Percentiles rank a stretch among this genome's conserved stretches.
Conservation (phyloP, 2,329 filamentous ascomycete species). For the Grosmannia penicillata region DNA sequence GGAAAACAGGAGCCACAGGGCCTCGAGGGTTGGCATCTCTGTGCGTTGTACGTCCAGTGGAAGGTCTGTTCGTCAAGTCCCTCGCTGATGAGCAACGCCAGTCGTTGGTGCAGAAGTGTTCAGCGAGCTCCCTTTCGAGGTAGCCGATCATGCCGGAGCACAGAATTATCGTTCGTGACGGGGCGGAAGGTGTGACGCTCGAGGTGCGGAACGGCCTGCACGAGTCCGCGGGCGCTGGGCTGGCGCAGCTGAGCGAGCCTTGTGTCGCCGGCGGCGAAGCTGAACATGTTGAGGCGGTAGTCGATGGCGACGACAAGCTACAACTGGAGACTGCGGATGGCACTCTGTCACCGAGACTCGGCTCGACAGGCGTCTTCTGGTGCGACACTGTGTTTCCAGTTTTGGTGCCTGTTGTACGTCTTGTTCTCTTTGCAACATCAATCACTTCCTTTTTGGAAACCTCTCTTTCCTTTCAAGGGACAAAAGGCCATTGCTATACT, state of each 20-base stretch:
- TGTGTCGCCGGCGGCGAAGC: conserved; percentile 2
- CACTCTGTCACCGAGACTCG: too few species aligned
- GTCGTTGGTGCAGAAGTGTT: background rate
- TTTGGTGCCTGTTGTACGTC: too few species aligned
- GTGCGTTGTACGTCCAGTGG: background rate
- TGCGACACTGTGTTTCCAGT: too few species aligned
- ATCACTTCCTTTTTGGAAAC: too few species aligned
- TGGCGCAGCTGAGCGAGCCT: background rate
- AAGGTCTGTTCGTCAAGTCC: background rate
- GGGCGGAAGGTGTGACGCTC: background rate
- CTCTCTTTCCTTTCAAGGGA: too few species aligned
- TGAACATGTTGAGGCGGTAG: conserved; percentile 12
- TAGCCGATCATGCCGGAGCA: background rate
- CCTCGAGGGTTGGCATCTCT: background rate
- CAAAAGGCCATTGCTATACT: too few species aligned
- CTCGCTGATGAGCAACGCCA: background rate
- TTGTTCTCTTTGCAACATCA: too few species aligned
- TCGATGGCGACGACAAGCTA: conserved; percentile 14
- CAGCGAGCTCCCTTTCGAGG: background rate
- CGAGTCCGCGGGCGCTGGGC: background rate
- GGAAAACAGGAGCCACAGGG: background rate
- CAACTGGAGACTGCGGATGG: too few species aligned
- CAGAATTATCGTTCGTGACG: background rate
- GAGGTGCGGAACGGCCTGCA: background rate
- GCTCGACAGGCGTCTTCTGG: too few species aligned